Evolutionary conservation across 176 grass and related monocot genomes (phyloP), one percentile per base, ranked within the genome.

Genomic region (Paspalum vaginatum): DNA sequence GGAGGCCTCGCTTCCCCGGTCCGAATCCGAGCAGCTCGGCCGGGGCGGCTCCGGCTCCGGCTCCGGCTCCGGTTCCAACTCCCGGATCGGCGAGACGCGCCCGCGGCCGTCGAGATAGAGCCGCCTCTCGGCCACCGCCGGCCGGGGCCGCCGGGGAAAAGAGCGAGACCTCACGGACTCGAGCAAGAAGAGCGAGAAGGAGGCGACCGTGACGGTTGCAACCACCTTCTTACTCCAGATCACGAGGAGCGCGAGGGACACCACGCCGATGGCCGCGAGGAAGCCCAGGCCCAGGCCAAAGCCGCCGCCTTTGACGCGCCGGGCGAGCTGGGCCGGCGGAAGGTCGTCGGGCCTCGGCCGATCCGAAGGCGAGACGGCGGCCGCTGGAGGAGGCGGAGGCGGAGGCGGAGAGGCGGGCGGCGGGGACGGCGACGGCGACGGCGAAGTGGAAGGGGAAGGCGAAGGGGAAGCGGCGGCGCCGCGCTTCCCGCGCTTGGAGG

Each of bases 161-260:
- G 43, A 84, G 64, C 56, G 68, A 22, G 72, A 49, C 66, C 85
- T 61, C 65, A 84, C 4, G 24, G 82, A 85, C 43, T 95, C 96
- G 21, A 94, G 76, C 42, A 95, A 43, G 88, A 87, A 93, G 4
- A 92, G 80, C 46, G 83, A 81, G 40, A 91, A 89, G 26, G 88
- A 46, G 52, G 75, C 80, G 65, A 91, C 58, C 53, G 92, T 91
- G 77, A 91, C 77, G 53, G 75, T 86, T 12, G 85, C 75, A 12
- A 95, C 90, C 82, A 95, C 85, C 85, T 86, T 95, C 79, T 81
- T 89, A 81, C 90, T 92, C 68, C 87, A 89, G 83, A 95, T 95
- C 63, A 91, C 78, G 25, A 95, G 80, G 72, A 91, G 56, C 20
- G 78, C 70, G 78, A 99, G 88, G 44, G 83, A 91, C 8, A 84